Base-by-base conservation (phyloP, 192 early-diverging fungal species). In the Lunasporangiospora selenospora region DNA sequence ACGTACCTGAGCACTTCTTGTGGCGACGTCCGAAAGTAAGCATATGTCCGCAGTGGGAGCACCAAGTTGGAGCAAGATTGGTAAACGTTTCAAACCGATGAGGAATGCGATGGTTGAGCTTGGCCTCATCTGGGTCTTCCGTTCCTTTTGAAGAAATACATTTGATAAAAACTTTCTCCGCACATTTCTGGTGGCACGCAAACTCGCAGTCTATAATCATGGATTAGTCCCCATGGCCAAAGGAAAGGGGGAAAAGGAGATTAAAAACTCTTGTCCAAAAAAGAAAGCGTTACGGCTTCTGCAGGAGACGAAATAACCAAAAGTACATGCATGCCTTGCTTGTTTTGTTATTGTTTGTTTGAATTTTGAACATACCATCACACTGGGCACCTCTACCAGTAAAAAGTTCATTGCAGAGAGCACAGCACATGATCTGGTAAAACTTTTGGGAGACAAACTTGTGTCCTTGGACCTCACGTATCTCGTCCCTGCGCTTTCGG, bases 361-460 rank as follows among this genome's bases (percentile, higher is more conserved):
- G n/a, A n/a, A n/a, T n/a, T 36, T 24, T 41, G 9, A 38, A 29
- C 56, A 58, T 70, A 92, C 90, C 82, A 82, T 97, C 92, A 79
- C 98, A 98, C 65, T 97, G 93, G 60, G 90, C 92, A 18, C 94
- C 95, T 40, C 82, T 80, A 62, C 91, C 94, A 19, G 94, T 90
- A 31, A 99, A 85, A 58, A 98, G 92, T 54, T 98, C 98, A 43
- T 85, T 83, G 76, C 98, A 99, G 9, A 95, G 79, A 7, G 96
- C 95, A 81, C 98, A 99, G 80, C 92, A 93, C 95, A 98, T 96
- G 61, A 98, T 93, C 57, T 96, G 92, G 81, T 95, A 98, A 34
- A 94, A 96, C 58, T 90, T 89, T 56, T 91, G 86, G 24, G 89
- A 80, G 60, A 88, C 88, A 77, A 99, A 98, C 70, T 96, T 95